A percentile compares a stretch with the other conserved stretches of the same genome.
Conservation (phyloP, 1,139 yeast genomes). For the Kodamaea derodonti region DNA sequence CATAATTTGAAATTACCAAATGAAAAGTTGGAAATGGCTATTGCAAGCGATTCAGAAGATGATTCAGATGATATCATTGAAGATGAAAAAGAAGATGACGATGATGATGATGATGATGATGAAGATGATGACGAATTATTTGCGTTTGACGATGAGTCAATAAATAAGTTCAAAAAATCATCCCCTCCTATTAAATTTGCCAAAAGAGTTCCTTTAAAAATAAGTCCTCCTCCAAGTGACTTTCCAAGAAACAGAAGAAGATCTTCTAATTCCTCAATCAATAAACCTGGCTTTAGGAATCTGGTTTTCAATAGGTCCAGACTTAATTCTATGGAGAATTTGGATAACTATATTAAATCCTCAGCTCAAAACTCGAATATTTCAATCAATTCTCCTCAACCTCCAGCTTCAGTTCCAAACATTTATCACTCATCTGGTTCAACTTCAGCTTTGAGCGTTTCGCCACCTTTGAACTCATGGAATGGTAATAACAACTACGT, state of each 20-base stretch:
- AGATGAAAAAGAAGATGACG: slow-evolving; percentile 13
- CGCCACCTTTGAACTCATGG: slow-evolving; percentile 26
- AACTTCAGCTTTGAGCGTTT: slow-evolving; percentile 17
- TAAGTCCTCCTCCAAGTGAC: slow-evolving; percentile 38
- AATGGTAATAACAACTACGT: slow-evolving; percentile 21
- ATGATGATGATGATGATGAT: slow-evolving; percentile 19
- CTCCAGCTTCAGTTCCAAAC: slow-evolving; percentile 1
- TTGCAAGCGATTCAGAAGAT: slow-evolving; percentile 44
- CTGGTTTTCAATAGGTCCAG: slow-evolving; percentile 39
- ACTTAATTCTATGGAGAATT: slow-evolving; percentile 40
- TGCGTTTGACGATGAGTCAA: slow-evolving; percentile 40
- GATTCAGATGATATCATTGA: slow-evolving; percentile 21
- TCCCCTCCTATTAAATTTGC: slow-evolving; percentile 44
- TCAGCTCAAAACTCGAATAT: slow-evolving; percentile 38
- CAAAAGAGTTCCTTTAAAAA: slow-evolving; percentile 39
- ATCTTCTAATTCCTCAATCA: slow-evolving; percentile 27
- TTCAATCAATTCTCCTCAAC: slow-evolving; percentile 31
- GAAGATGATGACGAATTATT: slow-evolving; percentile 32
- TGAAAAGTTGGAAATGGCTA: slow-evolving; percentile 18
- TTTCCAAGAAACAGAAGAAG: slow-evolving; percentile 10
- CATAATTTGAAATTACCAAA: slow-evolving; percentile 46
- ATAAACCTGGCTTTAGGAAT: slow-evolving; percentile 19
- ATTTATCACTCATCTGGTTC: slow-evolving; percentile 8
- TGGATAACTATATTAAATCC: slow-evolving; percentile 41
- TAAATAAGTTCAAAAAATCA: slow-evolving; percentile 19